Base-by-base conservation (phyloP, 352 stramenopile genomes). In the Pythium monospermum region DNA sequence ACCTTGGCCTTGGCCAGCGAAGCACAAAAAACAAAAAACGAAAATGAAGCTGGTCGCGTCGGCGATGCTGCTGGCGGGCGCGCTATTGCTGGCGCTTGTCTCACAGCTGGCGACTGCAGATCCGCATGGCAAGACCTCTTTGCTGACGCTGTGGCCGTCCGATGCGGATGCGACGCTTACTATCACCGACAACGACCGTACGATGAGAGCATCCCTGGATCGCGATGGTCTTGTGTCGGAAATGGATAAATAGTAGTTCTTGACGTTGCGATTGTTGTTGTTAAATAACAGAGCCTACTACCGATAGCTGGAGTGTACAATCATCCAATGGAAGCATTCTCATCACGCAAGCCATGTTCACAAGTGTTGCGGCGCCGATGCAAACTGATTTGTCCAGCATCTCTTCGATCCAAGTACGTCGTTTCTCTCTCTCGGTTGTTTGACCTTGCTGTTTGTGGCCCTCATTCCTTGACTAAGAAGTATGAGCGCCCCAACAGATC, bases 351-450 rank as follows among this genome's bases (percentile, higher is more conserved):
- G 22, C 12, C 13, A 49, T 30, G 3, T 18, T 38, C 4, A 33
- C 45, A 4, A 21, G 8, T 0, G 8, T 16, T 4, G 35, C 45
- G 6, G 1, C 15, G 0, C 19, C 54, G 6, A 36, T 45, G 5
- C 22, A 13, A 23, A 13, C 49, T 11, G 37, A 48, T 36, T 23
- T 52, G 4, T 19, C 53, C 13, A 46, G 30, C 19, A 42, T 54
- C 25, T 50, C 53, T 15, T 61, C 53, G 1, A 36, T 61, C 23
- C 53, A 61, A 31, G 47, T 56, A 37, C 22, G n/a, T n/a, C n/a
- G n/a, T n/a, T n/a, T n/a, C n/a, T n/a, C n/a, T n/a, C n/a, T n/a
- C n/a, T n/a, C n/a, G n/a, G n/a, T n/a, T n/a, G n/a, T n/a, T n/a
- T n/a, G n/a, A n/a, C n/a, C n/a, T n/a, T n/a, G n/a, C n/a, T n/a